A percentile compares a stretch with the other conserved stretches of the same genome.
Conservation (phyloP, 345 rosid genomes). For the Euclidium syriacum region DNA sequence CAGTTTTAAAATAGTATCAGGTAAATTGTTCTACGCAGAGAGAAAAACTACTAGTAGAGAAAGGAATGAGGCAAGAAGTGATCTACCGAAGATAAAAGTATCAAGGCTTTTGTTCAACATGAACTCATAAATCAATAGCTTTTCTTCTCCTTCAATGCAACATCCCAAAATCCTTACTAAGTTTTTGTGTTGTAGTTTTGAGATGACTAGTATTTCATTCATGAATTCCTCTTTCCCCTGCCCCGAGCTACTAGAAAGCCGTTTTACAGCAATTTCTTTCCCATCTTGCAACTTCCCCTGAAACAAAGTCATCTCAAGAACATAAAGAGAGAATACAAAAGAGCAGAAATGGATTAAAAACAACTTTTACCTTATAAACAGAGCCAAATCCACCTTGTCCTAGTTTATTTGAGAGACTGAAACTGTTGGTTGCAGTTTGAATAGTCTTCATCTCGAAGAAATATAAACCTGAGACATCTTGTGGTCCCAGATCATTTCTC, state of each 20-base stretch:
- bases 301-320: neutral
- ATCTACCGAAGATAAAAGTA: conserved; percentile 36
- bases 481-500: neutral
- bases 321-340: neutral
- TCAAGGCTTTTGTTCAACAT: conserved; percentile 58
- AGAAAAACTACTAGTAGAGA: no score
- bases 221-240: conserved; percentile 41
- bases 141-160: conserved; percentile 40
- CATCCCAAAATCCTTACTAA: conserved; percentile 49
- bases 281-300: conserved; percentile 12
- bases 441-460: neutral
- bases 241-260: conserved; percentile 14
- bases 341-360: neutral
- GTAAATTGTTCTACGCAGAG: neutral
- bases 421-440: neutral
- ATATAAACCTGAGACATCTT: neutral
- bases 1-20: neutral
- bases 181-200: conserved; percentile 56
- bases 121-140: conserved; percentile 49
- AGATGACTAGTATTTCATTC: conserved; percentile 45
- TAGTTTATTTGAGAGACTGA: conserved; percentile 10
- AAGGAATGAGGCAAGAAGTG: neutral
- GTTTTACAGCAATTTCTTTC: conserved; percentile 1
- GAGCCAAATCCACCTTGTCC: conserved; percentile 24
- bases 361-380: neutral